A percentile compares a stretch with the other conserved stretches of the same genome.
phyloP scores from a whole-genome alignment of 176 grass and related monocot species.

The Paspalum vaginatum region DNA sequence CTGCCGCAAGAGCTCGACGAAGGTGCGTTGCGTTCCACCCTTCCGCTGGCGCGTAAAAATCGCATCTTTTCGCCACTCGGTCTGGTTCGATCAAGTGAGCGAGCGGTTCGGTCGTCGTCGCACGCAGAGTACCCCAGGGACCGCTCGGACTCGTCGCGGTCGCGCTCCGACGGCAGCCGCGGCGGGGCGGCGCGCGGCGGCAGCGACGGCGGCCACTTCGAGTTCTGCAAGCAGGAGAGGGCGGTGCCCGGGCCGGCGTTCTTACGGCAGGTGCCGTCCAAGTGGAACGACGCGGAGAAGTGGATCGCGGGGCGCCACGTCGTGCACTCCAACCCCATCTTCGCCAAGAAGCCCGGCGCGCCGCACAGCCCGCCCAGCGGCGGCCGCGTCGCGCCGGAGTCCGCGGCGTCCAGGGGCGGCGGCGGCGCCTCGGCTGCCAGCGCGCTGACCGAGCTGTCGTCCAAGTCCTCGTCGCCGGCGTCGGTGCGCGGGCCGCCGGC shows the following conservation, averaged over 20 bases:
- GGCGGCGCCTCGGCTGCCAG: neutral
- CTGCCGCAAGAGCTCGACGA: constrained; percentile 63
- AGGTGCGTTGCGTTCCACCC: constrained; percentile 12
- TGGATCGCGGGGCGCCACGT: constrained; percentile 84
- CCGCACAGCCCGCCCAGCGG: neutral
- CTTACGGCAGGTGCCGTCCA: constrained; percentile 76
- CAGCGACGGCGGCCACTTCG: constrained; percentile 48
- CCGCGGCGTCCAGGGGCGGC: neutral
- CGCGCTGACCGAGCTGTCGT: constrained; percentile 33
- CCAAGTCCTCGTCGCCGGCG: constrained; percentile 25
- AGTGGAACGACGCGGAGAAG: constrained; percentile 99
- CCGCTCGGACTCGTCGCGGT: constrained; percentile 36
- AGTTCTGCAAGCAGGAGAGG: constrained; percentile 71
- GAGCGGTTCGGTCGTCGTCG: neutral
- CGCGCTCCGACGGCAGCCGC: too few species aligned
- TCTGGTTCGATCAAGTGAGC: neutral
- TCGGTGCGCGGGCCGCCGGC: constrained; percentile 39
- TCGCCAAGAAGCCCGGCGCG: constrained; percentile 53
- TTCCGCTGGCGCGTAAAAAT: neutral
- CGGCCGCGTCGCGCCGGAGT: constrained; percentile 55
- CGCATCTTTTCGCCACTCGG: neutral
- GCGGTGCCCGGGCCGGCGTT: constrained; percentile 36
- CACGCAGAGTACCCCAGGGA: constrained; percentile 43
- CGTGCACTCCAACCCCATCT: constrained; percentile 76
- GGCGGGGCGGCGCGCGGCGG: neutral